These are phyloP conservation scores for Umbelopsis ramanniana DNA, from an alignment of 192 early-diverging fungal species.

Conservation along the genomic window DNA sequence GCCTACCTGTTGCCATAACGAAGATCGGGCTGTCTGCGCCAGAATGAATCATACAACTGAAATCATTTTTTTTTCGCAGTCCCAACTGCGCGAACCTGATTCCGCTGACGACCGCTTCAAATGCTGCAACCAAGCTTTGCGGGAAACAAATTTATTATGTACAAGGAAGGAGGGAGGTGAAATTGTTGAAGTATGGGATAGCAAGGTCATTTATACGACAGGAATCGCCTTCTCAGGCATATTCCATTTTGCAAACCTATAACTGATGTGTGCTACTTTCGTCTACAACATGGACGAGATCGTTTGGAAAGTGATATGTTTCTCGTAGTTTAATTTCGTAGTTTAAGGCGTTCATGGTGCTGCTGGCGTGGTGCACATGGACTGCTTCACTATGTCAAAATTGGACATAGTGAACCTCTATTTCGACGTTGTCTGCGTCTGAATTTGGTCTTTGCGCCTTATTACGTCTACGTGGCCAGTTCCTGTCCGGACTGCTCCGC, in stretches of 20 bases:
- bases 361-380: background rate
- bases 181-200: background rate
- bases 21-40: background rate
- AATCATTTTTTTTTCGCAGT: conserved; percentile 13
- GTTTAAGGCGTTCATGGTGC: background rate
- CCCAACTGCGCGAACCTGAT: background rate
- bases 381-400: background rate
- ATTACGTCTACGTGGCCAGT: background rate
- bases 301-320: no score
- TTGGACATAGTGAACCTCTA: conserved; percentile 16
- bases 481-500: background rate
- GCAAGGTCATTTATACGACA: background rate
- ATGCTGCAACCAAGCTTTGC: background rate
- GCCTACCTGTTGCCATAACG: conserved; percentile 13
- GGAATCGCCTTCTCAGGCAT: no score
- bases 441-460: conserved; percentile 10
- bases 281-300: no score
- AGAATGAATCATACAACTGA: background rate
- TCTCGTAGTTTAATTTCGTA: no score
- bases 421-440: background rate
- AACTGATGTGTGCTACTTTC: no score
- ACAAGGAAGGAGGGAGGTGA: background rate
- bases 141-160: background rate
- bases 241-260: no score
- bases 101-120: no score